Evolutionary conservation across 1,284 basidiomycete genomes (phyloP).

Genomic region (Testicularia cyperi): DNA sequence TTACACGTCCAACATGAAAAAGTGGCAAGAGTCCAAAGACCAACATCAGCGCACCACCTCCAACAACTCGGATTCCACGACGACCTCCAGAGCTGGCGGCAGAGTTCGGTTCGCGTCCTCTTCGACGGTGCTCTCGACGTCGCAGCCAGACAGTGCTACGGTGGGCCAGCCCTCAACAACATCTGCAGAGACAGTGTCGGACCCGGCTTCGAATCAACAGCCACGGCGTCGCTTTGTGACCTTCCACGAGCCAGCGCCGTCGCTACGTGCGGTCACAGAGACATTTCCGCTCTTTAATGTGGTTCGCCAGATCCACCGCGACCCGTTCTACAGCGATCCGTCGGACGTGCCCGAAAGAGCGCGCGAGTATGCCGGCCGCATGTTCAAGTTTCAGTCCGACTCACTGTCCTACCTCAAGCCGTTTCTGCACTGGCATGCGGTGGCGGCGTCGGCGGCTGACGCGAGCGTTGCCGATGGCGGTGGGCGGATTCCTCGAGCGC

Average conservation of each 20-base stretch:
- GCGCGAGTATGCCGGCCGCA: constrained; percentile 77
- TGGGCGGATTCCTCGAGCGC: constrained; percentile 58
- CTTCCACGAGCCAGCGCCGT: constrained; percentile 27
- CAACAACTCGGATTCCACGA: neutral
- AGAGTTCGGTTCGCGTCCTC: neutral
- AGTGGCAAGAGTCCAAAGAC: constrained; percentile 19
- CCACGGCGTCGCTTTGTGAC: constrained; percentile 6
- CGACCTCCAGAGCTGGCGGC: neutral
- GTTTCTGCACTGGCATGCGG: constrained; percentile 47
- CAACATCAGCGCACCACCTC: constrained; percentile 1
- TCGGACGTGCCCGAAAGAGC: constrained; percentile 71
- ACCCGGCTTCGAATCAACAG: no score
- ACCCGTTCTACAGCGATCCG: constrained; percentile 66
- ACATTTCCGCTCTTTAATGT: constrained; percentile 67
- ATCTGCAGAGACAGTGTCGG: no score
- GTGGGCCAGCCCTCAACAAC: no score
- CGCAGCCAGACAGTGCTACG: no score
- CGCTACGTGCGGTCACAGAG: constrained; percentile 61
- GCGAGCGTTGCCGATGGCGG: neutral
- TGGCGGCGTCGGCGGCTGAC: neutral
- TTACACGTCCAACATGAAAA: constrained; percentile 18
- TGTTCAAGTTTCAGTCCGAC: constrained; percentile 69
- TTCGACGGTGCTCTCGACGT: neutral
- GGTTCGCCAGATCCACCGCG: constrained; percentile 70
- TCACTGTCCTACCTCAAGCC: constrained; percentile 54